phyloP scores from a whole-genome alignment of 1,139 yeast species.

The Hyphopichia burtonii region DNA sequence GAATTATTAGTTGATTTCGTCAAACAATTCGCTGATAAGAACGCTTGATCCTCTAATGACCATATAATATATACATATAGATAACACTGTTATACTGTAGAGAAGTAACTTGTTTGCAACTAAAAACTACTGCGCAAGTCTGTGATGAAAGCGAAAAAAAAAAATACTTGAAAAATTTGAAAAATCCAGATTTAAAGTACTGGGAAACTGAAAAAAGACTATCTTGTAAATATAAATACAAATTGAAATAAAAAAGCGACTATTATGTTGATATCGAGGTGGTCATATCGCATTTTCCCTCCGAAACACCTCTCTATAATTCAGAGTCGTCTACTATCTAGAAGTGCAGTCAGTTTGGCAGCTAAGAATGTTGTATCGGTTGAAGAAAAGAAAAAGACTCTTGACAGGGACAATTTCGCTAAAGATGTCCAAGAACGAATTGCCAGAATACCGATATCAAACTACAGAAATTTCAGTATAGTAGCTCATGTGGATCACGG shows the following conservation, averaged over 20 bases:
- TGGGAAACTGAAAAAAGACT: too few relatives aligned
- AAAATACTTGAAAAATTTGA: too few relatives aligned
- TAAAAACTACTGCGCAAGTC: too few relatives aligned
- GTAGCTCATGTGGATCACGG: slow-evolving; percentile 99
- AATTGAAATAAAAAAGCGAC: too few relatives aligned
- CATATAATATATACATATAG: neutral
- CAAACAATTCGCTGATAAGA: slow-evolving; percentile 56
- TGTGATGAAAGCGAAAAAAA: too few relatives aligned
- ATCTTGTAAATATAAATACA: too few relatives aligned
- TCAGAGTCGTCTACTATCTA: neutral
- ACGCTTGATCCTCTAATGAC: slow-evolving; percentile 12
- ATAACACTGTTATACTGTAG: too few relatives aligned
- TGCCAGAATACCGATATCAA: slow-evolving; percentile 70
- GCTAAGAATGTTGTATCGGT: slow-evolving; percentile 6
- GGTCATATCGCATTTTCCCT: neutral
- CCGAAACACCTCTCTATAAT: neutral
- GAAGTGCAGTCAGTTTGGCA: neutral
- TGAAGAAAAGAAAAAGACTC: slow-evolving; percentile 28
- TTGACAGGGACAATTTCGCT: slow-evolving; percentile 32
- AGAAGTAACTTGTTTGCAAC: too few relatives aligned
- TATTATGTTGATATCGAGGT: neutral
- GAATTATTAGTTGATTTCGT: slow-evolving; percentile 59
- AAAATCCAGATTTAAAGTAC: too few relatives aligned
- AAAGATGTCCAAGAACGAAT: slow-evolving; percentile 53
- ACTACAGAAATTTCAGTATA: slow-evolving; percentile 87